phyloP scores from a whole-genome alignment of 208 protist species.

The Trypanosoma mega region DNA sequence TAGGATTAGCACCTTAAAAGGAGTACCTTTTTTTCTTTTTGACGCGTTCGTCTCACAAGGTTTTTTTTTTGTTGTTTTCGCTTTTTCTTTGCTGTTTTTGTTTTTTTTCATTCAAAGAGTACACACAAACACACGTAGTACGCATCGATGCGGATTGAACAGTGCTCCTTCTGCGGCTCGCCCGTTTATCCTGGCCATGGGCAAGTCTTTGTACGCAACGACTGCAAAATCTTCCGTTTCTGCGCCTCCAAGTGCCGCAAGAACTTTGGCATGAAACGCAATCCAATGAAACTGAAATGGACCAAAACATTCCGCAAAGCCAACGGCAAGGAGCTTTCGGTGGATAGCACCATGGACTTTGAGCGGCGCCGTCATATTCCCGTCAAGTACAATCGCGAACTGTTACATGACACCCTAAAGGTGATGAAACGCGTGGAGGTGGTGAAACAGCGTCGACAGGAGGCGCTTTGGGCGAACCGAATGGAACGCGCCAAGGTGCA shows the following conservation, averaged over 20 bases:
- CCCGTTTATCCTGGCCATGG: conserved; percentile 99
- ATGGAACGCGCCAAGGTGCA: conserved; percentile 78
- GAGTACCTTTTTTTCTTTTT: too few species aligned
- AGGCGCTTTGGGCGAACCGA: conserved; percentile 91
- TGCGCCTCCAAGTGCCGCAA: conserved; percentile 99
- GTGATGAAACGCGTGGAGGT: conserved; percentile 98
- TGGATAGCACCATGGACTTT: conserved; percentile 99
- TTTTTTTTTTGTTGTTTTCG: conserved; percentile 19
- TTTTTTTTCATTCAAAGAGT: conserved; percentile 10
- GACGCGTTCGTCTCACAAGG: too few species aligned
- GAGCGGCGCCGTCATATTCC: conserved; percentile 98
- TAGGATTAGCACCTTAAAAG: too few species aligned
- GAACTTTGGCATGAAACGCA: conserved; percentile 99
- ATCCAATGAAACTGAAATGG: conserved; percentile 99
- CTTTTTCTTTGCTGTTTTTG: conserved; percentile 15
- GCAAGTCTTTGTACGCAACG: conserved; percentile 99
- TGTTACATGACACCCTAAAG: conserved; percentile 94
- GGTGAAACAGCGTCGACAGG: conserved; percentile 94
- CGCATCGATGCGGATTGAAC: conserved; percentile 94
- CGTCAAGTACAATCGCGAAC: conserved; percentile 99
- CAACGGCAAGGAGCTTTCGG: conserved; percentile 97
- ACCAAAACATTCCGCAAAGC: conserved; percentile 99
- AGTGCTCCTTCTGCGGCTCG: conserved; percentile 97
- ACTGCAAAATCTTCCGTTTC: conserved; percentile 96
- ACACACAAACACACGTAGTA: not conserved